phyloP scores from a whole-genome alignment of 768 basidiomycete genomes.

The Daedaleopsis nitida region DNA sequence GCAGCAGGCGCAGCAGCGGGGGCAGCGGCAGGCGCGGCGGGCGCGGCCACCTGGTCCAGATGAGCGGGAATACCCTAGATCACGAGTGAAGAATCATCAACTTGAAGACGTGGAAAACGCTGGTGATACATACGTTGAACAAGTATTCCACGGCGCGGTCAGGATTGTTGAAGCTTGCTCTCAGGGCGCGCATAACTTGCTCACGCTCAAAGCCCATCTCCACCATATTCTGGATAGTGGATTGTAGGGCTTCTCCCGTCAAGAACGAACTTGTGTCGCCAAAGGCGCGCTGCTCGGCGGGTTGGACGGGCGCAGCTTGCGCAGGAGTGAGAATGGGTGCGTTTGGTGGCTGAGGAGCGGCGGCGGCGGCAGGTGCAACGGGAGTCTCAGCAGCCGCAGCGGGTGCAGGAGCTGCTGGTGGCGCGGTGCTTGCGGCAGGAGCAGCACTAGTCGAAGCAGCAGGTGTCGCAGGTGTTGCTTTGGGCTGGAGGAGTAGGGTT shows the following conservation, averaged over 20 bases:
- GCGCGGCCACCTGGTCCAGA: constrained; percentile 52
- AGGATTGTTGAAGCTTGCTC: constrained; percentile 96
- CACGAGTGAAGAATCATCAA: not conserved
- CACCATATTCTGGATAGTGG: constrained; percentile 78
- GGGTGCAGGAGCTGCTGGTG: constrained; percentile 34
- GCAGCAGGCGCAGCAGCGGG: constrained; percentile 40
- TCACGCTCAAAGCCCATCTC: constrained; percentile 95
- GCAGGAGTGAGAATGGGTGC: constrained; percentile 34
- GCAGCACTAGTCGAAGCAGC: constrained; percentile 35
- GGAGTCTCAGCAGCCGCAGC: constrained; percentile 35
- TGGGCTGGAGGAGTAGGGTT: constrained; percentile 46
- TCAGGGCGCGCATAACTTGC: constrained; percentile 79
- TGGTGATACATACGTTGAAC: constrained; percentile 66
- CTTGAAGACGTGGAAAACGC: not conserved
- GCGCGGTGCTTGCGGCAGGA: constrained; percentile 30
- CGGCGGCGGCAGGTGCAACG: constrained; percentile 32
- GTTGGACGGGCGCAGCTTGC: constrained; percentile 34
- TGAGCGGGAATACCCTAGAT: constrained; percentile 79
- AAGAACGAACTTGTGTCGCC: constrained; percentile 65
- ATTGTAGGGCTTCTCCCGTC: constrained; percentile 73
- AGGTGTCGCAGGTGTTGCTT: constrained; percentile 43
- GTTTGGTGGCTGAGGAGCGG: constrained; percentile 39
- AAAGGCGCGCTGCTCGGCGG: constrained; percentile 36
- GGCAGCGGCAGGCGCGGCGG: constrained; percentile 35
- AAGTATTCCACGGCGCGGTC: constrained; percentile 98